Evolutionary conservation across 2,329 filamentous ascomycete species (phyloP).

Genomic region (Exutisphaerella laricina): DNA sequence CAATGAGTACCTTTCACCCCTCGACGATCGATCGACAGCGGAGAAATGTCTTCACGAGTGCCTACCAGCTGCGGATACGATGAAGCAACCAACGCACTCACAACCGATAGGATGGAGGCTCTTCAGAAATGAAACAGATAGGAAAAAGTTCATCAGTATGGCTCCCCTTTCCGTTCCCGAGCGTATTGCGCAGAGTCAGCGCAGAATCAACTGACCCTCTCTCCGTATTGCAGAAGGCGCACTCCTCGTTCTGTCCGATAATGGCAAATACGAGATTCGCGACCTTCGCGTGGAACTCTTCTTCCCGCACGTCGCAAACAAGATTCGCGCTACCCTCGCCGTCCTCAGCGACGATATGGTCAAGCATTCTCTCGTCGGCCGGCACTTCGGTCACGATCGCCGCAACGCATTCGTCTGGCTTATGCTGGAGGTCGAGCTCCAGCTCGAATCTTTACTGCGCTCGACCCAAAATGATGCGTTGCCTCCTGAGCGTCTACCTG

Average conservation of each 20-base stretch:
- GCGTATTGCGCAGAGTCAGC: neutral
- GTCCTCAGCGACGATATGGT: slow-evolving; percentile 8
- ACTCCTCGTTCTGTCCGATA: slow-evolving; percentile 17
- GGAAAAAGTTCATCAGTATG: slow-evolving; percentile 17
- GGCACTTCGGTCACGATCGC: neutral
- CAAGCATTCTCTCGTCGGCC: neutral
- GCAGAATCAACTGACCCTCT: neutral
- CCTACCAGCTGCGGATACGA: slow-evolving; percentile 9
- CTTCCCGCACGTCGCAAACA: slow-evolving; percentile 4
- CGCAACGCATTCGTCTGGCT: neutral
- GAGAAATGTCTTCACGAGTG: slow-evolving; percentile 7
- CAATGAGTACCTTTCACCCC: neutral
- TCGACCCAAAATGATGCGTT: too few species aligned
- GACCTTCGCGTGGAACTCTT: slow-evolving; percentile 9
- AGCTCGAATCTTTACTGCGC: neutral
- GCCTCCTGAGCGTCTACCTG: too few species aligned
- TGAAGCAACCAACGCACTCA: neutral
- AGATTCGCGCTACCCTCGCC: slow-evolving; percentile 11
- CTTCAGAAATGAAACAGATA: slow-evolving; percentile 12
- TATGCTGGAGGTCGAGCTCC: neutral
- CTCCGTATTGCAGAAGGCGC: slow-evolving; percentile 4
- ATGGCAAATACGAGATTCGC: slow-evolving; percentile 10
- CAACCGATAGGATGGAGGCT: slow-evolving; percentile 10
- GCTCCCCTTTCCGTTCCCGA: neutral
- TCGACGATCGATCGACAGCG: neutral